A percentile compares a stretch with the other conserved stretches of the same genome.
phyloP scores from a whole-genome alignment of 2,329 filamentous ascomycete species.

The Alternaria panax region DNA sequence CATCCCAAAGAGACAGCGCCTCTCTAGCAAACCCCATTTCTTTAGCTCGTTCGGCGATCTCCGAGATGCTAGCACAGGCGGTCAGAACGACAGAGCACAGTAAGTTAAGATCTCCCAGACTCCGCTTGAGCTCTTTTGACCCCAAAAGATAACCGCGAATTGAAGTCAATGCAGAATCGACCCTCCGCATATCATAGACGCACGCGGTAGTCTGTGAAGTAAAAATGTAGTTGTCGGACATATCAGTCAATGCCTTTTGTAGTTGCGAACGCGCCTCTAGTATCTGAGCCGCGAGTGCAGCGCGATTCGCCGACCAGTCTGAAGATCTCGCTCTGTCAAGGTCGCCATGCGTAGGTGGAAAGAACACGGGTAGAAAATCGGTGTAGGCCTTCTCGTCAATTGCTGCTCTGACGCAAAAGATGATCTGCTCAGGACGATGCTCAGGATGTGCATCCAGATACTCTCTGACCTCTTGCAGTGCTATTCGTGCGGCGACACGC shows the following conservation, averaged over 20 bases:
- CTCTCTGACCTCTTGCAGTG: slow-evolving; percentile 43
- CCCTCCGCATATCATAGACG: slow-evolving; percentile 15
- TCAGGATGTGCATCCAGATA: slow-evolving; percentile 37
- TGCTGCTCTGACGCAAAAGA: slow-evolving; percentile 41
- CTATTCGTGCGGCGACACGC: slow-evolving; percentile 41
- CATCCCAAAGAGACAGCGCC: slow-evolving; percentile 30
- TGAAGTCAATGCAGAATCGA: slow-evolving; percentile 21
- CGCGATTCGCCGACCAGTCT: slow-evolving; percentile 15
- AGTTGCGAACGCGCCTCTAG: slow-evolving; percentile 29
- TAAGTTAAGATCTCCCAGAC: slow-evolving; percentile 28
- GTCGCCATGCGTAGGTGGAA: slow-evolving; percentile 44
- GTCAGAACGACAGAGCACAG: slow-evolving; percentile 34
- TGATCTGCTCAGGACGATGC: slow-evolving; percentile 35
- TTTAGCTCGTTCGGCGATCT: slow-evolving; percentile 32
- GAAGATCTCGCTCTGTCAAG: slow-evolving; percentile 28
- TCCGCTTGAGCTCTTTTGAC: slow-evolving; percentile 11
- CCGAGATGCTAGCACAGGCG: slow-evolving; percentile 31
- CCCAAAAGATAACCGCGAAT: slow-evolving; percentile 25
- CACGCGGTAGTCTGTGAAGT: slow-evolving; percentile 6
- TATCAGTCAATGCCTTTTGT: slow-evolving; percentile 20
- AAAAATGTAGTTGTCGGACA: slow-evolving; percentile 23
- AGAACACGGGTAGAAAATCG: slow-evolving; percentile 41
- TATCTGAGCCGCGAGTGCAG: slow-evolving; percentile 23
- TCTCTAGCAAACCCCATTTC: slow-evolving; percentile 12
- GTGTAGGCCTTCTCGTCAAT: slow-evolving; percentile 40